phyloP scores from a whole-genome alignment of 1,284 basidiomycete species.

The Trichosporon faecale region DNA sequence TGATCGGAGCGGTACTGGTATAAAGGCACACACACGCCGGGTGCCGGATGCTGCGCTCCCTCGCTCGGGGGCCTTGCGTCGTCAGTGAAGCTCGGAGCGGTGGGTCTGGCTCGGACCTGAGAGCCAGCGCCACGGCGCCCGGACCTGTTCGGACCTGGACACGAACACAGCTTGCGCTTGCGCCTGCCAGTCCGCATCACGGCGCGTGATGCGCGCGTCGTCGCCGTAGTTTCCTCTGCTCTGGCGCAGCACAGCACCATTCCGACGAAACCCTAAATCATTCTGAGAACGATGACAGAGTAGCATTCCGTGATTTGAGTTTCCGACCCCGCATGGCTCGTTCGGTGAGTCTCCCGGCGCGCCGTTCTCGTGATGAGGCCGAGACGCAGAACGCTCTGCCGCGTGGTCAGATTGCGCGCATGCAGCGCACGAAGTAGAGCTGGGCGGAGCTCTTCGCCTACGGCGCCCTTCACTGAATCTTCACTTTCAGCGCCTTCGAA shows the following conservation, averaged over 20 bases:
- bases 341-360: background rate
- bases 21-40: background rate
- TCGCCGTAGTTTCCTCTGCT: background rate
- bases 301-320: background rate
- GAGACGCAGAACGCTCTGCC: too few species aligned
- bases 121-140: background rate
- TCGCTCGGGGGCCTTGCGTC: background rate
- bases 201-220: background rate
- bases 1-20: background rate
- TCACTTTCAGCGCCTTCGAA: background rate
- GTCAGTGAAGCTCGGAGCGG: too few species aligned
- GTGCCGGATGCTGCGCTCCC: background rate
- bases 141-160: background rate
- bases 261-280: background rate
- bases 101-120: background rate
- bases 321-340: background rate
- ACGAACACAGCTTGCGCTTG: background rate
- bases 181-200: background rate
- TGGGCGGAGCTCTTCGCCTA: background rate
- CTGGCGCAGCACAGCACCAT: background rate
- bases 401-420: too few species aligned
- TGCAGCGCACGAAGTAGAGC: too few species aligned
- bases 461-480: background rate
- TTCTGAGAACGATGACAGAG: background rate
- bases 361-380: too few species aligned